Percentiles rank a stretch among this genome's conserved stretches.
These are phyloP conservation scores for Castanea sativa DNA, from an alignment of 306 rosid species.

Conservation along the genomic window DNA sequence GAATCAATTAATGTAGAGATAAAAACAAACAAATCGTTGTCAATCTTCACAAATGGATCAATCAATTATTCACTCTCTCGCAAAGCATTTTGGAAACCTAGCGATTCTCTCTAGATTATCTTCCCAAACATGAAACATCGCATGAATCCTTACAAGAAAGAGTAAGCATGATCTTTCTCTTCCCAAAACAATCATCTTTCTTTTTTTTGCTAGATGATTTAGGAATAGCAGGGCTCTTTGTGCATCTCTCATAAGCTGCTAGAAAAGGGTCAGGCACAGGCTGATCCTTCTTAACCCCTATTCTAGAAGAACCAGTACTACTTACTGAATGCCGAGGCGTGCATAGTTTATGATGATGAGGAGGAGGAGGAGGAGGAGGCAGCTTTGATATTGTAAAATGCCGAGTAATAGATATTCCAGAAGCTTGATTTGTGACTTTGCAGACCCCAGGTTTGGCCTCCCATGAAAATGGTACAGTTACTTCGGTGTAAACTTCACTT, in stretches of 20 bases:
- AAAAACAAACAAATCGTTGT: no score
- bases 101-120: neutral
- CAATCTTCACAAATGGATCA: neutral
- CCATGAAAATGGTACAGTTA: conserved; percentile 59
- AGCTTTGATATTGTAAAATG: conserved; percentile 11
- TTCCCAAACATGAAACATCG: conserved; percentile 2
- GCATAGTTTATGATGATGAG: no score
- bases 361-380: conserved; percentile 37
- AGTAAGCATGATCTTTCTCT: conserved; percentile 21
- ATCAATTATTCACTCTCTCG: neutral
- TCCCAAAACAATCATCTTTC: conserved; percentile 15
- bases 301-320: conserved; percentile 3
- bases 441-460: conserved; percentile 53
- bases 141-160: conserved; percentile 35
- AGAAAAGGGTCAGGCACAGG: conserved; percentile 47
- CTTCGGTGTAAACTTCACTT: conserved; percentile 11
- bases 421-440: conserved; percentile 15
- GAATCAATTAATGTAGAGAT: no score
- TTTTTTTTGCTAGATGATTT: neutral
- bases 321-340: conserved; percentile 7
- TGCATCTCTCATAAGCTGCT: conserved; percentile 52
- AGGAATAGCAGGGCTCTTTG: conserved; percentile 27
- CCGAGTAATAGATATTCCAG: neutral
- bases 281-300: conserved; percentile 11
- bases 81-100: neutral